Conservation (phyloP, 2,329 filamentous ascomycete species). For the Scedosporium aurantiacum region DNA sequence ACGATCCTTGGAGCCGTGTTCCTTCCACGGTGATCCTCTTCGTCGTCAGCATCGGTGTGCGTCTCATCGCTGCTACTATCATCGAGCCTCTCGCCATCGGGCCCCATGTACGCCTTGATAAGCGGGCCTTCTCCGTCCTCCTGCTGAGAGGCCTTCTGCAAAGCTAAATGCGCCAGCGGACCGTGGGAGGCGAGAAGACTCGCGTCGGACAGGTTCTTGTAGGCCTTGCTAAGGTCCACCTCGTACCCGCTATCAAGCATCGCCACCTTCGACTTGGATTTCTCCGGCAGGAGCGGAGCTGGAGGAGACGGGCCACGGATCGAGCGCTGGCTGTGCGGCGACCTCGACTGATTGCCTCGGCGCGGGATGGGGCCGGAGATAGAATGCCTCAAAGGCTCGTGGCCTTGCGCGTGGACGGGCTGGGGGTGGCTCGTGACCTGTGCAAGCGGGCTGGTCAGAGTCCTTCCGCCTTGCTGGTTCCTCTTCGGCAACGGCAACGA, state of each 20-base stretch:
- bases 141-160: constrained; percentile 36
- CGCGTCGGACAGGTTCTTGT: constrained; percentile 61
- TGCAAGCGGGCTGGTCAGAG: constrained; percentile 23
- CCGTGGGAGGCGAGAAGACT: constrained; percentile 54
- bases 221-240: constrained; percentile 59
- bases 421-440: constrained; percentile 12
- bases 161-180: constrained; percentile 48
- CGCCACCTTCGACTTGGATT: constrained; percentile 24
- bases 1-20: constrained; percentile 27
- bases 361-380: constrained; percentile 19
- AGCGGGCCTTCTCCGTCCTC: constrained; percentile 42
- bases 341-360: constrained; percentile 38
- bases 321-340: constrained; percentile 36
- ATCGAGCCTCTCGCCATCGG: constrained; percentile 55
- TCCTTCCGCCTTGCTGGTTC: constrained; percentile 33
- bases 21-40: constrained; percentile 53
- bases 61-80: constrained; percentile 60
- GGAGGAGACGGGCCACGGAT: constrained; percentile 30
- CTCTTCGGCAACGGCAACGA: constrained; percentile 35
- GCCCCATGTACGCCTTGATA: constrained; percentile 55
- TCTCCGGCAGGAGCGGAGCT: constrained; percentile 21
- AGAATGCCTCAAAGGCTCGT: constrained; percentile 17
- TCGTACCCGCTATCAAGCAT: constrained; percentile 49
- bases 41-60: constrained; percentile 50
- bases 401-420: constrained; percentile 22